Conservation (phyloP, 2,329 filamentous ascomycete species). For the Mycosphaerella sp. region DNA sequence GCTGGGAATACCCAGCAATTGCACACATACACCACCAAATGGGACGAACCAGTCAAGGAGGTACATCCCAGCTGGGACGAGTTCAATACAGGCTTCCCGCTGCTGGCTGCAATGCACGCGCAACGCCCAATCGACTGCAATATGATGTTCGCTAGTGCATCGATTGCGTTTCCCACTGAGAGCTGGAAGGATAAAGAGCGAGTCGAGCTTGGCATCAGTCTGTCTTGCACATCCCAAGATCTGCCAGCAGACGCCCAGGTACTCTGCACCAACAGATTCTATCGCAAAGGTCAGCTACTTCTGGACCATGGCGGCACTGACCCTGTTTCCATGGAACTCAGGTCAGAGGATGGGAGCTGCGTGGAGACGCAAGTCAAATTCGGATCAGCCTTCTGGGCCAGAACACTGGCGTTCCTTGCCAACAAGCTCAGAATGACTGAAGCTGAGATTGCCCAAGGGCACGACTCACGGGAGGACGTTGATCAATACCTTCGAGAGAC, state of each 20-base stretch:
- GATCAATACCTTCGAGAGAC: constrained; percentile 33
- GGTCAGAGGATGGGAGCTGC: constrained; percentile 12
- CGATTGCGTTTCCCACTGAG: constrained; percentile 38
- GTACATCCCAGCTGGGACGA: constrained; percentile 26
- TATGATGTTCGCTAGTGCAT: constrained; percentile 39
- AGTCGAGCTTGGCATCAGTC: constrained; percentile 32
- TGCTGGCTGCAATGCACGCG: constrained; percentile 25
- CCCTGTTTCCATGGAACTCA: constrained; percentile 15
- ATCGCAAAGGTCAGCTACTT: constrained; percentile 20
- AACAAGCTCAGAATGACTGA: constrained; percentile 8
- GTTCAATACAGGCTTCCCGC: constrained; percentile 33
- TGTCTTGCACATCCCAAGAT: constrained; percentile 27
- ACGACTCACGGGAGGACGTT: constrained; percentile 25
- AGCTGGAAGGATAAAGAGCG: constrained; percentile 32
- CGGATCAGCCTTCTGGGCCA: constrained; percentile 42
- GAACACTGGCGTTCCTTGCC: constrained; percentile 32
- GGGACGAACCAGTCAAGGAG: constrained; percentile 30
- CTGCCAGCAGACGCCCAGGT: constrained; percentile 21
- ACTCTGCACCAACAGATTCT: constrained; percentile 26
- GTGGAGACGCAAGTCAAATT: constrained; percentile 35
- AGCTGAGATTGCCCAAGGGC: background rate
- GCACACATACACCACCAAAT: constrained; percentile 38
- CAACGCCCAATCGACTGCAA: constrained; percentile 30
- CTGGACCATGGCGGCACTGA: constrained; percentile 22
- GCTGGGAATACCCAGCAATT: constrained; percentile 14